Conservation (phyloP, 1,139 yeast genomes). For the Kurtzmaniella quercitrusa region DNA sequence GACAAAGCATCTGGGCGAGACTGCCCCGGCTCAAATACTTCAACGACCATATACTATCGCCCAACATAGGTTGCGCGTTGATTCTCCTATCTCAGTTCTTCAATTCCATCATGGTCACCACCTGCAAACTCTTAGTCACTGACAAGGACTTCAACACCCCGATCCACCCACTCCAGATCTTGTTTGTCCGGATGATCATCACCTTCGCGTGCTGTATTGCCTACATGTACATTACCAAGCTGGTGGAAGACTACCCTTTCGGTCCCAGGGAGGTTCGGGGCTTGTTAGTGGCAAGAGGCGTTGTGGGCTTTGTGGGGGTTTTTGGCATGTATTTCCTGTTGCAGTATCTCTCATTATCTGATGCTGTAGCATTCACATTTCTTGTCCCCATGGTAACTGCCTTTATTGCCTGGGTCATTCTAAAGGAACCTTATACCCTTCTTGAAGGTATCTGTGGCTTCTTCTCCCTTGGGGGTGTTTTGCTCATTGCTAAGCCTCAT, state of each 20-base stretch:
- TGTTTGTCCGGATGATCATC: slow-evolving; percentile 71
- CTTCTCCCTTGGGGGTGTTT: slow-evolving; percentile 68
- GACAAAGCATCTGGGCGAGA: neutral
- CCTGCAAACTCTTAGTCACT: slow-evolving; percentile 68
- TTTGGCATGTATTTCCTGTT: slow-evolving; percentile 73
- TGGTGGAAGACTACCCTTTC: slow-evolving; percentile 59
- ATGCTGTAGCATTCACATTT: slow-evolving; percentile 75
- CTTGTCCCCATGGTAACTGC: slow-evolving; percentile 77
- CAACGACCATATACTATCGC: slow-evolving; percentile 10
- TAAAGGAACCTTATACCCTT: slow-evolving; percentile 64
- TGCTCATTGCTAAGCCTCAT: slow-evolving; percentile 79
- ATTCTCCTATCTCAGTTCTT: slow-evolving; percentile 60
- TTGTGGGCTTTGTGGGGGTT: slow-evolving; percentile 75
- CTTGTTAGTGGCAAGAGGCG: slow-evolving; percentile 60
- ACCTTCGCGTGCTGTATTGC: slow-evolving; percentile 57
- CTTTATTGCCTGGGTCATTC: slow-evolving; percentile 61
- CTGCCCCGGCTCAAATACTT: slow-evolving; percentile 1
- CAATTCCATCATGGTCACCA: slow-evolving; percentile 71
- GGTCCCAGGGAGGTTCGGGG: slow-evolving; percentile 63
- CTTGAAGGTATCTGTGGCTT: slow-evolving; percentile 68
- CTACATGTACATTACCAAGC: slow-evolving; percentile 47
- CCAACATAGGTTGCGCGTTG: slow-evolving; percentile 37
- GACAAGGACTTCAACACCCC: slow-evolving; percentile 53
- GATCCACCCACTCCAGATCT: slow-evolving; percentile 72
- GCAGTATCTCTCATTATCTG: slow-evolving; percentile 68